Evolutionary conservation across 2,329 filamentous ascomycete genomes (phyloP), one percentile per base, ranked within the genome.

Genomic region (Pseudocercospora fuligena): DNA sequence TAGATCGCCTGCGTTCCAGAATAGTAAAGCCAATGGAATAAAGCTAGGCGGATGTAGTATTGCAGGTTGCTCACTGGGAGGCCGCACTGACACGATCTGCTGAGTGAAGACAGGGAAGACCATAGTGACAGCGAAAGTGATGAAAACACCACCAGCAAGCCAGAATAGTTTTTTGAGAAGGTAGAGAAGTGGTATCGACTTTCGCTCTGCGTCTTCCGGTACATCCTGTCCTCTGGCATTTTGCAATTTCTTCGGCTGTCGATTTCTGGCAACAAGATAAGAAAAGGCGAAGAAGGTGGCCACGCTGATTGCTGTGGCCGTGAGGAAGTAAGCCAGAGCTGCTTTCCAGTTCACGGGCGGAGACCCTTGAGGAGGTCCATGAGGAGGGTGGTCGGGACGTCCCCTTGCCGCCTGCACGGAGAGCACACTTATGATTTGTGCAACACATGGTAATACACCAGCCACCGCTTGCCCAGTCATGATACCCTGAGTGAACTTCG

Each of bases 391-490:
- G 40, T 64, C 49, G n/a, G 56, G 58, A 27, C 40, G 25, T 16
- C 56, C 27, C 23, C 33, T 58, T 14, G 74, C 73, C 74, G 23
- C 78, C 74, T 27, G 81, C 1, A 92, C 84, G 36, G 88, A 86
- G 11, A 97, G 83, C 12, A 97, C 93, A 1, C 92, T 91, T 53
- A 92, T 78, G 72, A 98, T 94, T 79, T 98, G 94, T 1, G 93
- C 92, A 57, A 97, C 84, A 57, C 92, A 90, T 0, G 95, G 95
- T 3, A 98, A 82, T 9, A 99, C 94, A 31, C 95, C 95, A 0
- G 95, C 94, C 3, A 99, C 85, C 33, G 90, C 94, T 79, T 99
- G 95, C 1, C 95, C 95, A 2, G 90, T 89, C 94, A 99, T 98
- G 79, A 98, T 93, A 25, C 91, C 94, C 80, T 98, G 94, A 63